Conservation (phyloP, 2,329 filamentous ascomycete genomes). For the Exophiala bonariae region DNA sequence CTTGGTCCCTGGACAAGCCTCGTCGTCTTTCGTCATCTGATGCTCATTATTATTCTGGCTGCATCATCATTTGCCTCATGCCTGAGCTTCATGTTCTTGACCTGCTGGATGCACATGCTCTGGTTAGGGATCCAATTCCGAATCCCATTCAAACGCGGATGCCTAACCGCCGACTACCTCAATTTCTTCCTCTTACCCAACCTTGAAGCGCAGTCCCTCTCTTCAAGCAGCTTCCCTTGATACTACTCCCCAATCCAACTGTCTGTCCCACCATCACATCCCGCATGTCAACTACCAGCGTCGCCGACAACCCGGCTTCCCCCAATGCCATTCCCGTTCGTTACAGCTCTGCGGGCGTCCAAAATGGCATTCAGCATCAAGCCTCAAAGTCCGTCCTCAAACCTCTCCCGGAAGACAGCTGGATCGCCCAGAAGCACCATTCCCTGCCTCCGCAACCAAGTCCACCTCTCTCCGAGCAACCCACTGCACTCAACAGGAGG, state of each 20-base stretch:
- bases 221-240: neutral
- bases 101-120: too few species aligned
- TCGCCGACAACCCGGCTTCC: conserved; percentile 38
- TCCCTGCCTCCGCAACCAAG: conserved; percentile 13
- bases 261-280: neutral
- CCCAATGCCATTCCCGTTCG: conserved; percentile 71
- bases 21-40: neutral
- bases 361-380: conserved; percentile 34
- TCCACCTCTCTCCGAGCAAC: conserved; percentile 4
- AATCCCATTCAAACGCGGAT: too few species aligned
- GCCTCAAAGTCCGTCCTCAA: conserved; percentile 45
- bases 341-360: conserved; percentile 65
- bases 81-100: neutral
- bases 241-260: neutral
- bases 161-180: neutral
- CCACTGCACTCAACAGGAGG: conserved; percentile 21
- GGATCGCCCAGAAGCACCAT: conserved; percentile 49
- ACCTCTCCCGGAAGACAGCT: conserved; percentile 62
- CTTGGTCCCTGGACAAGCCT: neutral
- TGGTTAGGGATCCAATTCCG: too few species aligned
- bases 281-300: conserved; percentile 18
- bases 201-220: too few species aligned
- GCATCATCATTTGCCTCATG: neutral
- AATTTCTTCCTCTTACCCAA: too few species aligned
- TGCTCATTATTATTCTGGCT: too few species aligned